Base-by-base conservation (phyloP, 352 stramenopile species). In the Phytophthora sp. region DNA sequence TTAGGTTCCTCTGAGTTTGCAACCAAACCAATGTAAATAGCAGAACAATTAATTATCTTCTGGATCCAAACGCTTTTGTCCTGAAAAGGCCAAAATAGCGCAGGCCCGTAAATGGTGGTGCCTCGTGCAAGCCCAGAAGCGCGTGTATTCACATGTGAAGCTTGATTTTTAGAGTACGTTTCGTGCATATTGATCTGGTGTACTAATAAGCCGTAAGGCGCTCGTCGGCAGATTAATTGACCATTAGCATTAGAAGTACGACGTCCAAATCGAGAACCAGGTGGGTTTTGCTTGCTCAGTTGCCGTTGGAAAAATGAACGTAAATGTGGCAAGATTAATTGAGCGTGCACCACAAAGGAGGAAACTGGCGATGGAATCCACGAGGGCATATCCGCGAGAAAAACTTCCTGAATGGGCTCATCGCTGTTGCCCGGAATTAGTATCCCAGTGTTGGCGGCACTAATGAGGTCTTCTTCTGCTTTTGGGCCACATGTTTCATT, bases 341-440 rank as follows among this genome's bases (percentile, higher is more conserved):
- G 67, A 31, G 31, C 61, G 27, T 55, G 48, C 38, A n/a, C 49
- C 30, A 21, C 46, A 31, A 62, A 68, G 3, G 49, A 18, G n/a
- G 11, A 67, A 9, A 11, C 12, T 35, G 53, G 8, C 12, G 39
- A 62, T 41, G 53, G 59, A 24, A 13, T 13, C 59, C 53, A 69
- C 4, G 20, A 13, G 6, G 53, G 39, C n/a, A 49, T 48, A 41
- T 59, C 43, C 6, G 56, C 27, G 17, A 79, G 27, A 51, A 76
- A 82, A 10, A 82, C 44, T 39, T 82, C 73, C 17, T 79, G 53
- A 9, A 82, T 41, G 5, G 69, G 42, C 11, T 73, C 66, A 2
- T 53, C 41, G 41, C 4, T 54, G 18, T 41, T 50, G 37, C 45
- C 65, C n/a, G 73, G 70, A 23, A 82, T 76, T 13, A 79, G 17